Evolutionary conservation across 2,329 filamentous ascomycete genomes (phyloP).

Genomic region (Aspergillus alliaceus): DNA sequence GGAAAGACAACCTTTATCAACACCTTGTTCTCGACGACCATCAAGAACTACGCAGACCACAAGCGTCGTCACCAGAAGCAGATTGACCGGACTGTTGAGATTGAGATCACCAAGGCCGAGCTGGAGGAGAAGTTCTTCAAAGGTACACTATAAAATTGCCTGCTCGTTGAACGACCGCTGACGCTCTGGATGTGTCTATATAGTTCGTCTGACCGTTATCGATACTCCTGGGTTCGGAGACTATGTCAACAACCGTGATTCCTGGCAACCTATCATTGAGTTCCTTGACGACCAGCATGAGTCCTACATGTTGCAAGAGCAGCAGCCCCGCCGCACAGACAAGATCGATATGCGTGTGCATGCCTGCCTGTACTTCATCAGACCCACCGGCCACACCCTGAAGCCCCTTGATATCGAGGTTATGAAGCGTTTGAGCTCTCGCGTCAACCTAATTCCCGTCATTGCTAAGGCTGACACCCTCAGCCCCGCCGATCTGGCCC

Average conservation of each 20-base stretch:
- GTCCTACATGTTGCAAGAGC: constrained; percentile 99
- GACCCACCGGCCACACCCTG: constrained; percentile 94
- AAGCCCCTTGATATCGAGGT: constrained; percentile 99
- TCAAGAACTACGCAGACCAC: constrained; percentile 99
- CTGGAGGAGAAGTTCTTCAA: constrained; percentile 99
- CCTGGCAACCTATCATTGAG: constrained; percentile 99
- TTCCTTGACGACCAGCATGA: constrained; percentile 99
- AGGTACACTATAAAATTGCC: constrained; percentile 57
- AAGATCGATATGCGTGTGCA: constrained; percentile 99
- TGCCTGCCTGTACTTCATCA: constrained; percentile 98
- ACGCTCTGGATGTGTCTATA: constrained; percentile 18
- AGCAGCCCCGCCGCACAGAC: constrained; percentile 94
- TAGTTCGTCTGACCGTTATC: constrained; percentile 97
- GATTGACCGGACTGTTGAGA: constrained; percentile 99
- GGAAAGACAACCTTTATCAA: constrained; percentile 99
- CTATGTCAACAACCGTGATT: constrained; percentile 99
- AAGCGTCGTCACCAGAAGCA: constrained; percentile 99
- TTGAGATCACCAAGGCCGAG: constrained; percentile 99
- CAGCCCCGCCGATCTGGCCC: constrained; percentile 84
- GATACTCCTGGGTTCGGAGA: constrained; percentile 98
- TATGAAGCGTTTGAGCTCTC: constrained; percentile 98
- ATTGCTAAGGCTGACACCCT: constrained; percentile 98
- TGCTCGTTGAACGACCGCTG: constrained; percentile 12
- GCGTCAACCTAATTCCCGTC: constrained; percentile 97
- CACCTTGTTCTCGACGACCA: constrained; percentile 99